A percentile compares a stretch with the other conserved stretches of the same genome.
phyloP scores from a whole-genome alignment of 441 rosid species.

The Francoa sonchifolia region DNA sequence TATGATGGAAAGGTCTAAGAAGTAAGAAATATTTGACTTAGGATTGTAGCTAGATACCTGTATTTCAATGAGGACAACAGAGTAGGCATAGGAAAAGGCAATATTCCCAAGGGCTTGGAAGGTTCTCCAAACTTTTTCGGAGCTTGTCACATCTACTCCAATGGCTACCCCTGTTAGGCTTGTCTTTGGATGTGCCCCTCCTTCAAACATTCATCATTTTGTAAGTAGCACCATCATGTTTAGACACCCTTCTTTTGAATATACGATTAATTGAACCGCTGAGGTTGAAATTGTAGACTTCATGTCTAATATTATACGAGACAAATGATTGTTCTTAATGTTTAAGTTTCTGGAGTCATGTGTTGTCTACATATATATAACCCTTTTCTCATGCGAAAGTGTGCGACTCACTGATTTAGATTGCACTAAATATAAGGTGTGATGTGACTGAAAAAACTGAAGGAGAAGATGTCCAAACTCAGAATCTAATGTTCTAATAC shows the following conservation, averaged over 20 bases:
- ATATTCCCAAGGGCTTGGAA: constrained; percentile 53
- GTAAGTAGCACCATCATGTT: neutral
- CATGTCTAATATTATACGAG: too few species aligned
- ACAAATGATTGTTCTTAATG: too few species aligned
- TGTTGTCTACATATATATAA: too few species aligned
- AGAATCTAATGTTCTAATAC: too few species aligned
- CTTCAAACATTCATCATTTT: constrained; percentile 7
- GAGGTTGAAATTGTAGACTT: too few species aligned
- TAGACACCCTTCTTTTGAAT: neutral
- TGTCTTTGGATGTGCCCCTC: constrained; percentile 21
- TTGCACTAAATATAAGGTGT: too few species aligned
- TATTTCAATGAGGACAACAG: constrained; percentile 47
- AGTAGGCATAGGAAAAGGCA: constrained; percentile 48
- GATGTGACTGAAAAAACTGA: too few species aligned
- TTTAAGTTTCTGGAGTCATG: too few species aligned
- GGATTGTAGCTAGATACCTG: constrained; percentile 23
- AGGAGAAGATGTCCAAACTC: too few species aligned
- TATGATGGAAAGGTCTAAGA: neutral
- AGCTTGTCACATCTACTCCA: constrained; percentile 35
- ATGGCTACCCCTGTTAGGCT: constrained; percentile 32
- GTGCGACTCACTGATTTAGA: too few species aligned
- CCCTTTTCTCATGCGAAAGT: too few species aligned
- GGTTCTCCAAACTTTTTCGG: constrained; percentile 32
- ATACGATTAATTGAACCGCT: neutral
- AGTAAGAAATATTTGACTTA: neutral